Percentiles rank a stretch among this genome's conserved stretches.
These are phyloP conservation scores for Solanum aculeatissimum DNA, from an alignment of 305 asterid genomes.

Conservation along the genomic window DNA sequence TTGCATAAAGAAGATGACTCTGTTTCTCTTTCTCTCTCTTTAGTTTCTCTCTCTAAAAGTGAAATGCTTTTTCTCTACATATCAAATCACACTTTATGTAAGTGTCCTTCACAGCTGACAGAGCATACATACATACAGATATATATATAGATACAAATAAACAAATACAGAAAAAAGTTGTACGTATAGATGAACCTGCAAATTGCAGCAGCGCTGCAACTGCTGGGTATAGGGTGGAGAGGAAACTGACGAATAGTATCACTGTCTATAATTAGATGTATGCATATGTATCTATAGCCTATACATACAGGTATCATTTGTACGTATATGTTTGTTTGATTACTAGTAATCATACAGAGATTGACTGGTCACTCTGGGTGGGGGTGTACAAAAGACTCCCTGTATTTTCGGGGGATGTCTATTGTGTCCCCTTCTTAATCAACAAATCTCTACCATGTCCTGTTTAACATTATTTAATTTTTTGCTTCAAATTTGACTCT, in stretches of 20 bases:
- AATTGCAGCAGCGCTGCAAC: conserved; percentile 64
- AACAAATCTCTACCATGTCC: conserved; percentile 69
- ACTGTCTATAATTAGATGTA: neutral
- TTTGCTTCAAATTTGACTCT: neutral
- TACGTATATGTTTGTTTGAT: conserved; percentile 21
- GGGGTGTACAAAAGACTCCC: conserved; percentile 38
- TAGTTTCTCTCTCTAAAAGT: conserved; percentile 35
- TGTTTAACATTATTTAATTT: conserved; percentile 10
- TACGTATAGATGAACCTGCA: conserved; percentile 26
- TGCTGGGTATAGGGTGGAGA: conserved; percentile 32
- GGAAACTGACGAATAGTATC: neutral
- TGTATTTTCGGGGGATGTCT: conserved; percentile 91
- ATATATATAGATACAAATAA: neutral
- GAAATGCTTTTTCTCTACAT: conserved; percentile 12
- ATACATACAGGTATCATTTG: conserved; percentile 15
- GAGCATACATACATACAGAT: neutral
- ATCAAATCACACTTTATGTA: conserved; percentile 39
- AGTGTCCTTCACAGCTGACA: conserved; percentile 4
- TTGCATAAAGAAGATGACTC: neutral
- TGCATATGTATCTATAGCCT: neutral
- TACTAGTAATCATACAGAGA: neutral
- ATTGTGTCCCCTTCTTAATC: conserved; percentile 67
- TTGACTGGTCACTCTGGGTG: neutral
- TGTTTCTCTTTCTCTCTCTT: neutral
- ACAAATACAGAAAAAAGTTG: conserved; percentile 1